phyloP scores from a whole-genome alignment of 164 flowering plant species.

The Nymphaea thermarum region DNA sequence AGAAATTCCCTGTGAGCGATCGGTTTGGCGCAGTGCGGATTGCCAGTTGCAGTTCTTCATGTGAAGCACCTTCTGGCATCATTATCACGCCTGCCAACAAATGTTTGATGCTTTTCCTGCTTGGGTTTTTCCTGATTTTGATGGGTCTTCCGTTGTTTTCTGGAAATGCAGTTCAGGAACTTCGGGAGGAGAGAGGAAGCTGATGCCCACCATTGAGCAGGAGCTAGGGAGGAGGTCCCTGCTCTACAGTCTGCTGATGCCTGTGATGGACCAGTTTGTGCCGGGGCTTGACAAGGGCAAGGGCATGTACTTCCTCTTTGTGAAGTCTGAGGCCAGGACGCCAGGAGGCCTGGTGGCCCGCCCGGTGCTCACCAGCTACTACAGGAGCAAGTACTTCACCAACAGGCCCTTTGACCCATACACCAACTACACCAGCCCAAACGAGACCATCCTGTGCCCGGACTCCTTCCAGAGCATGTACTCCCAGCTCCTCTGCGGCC shows the following conservation, averaged over 20 bases:
- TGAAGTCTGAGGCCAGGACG: constrained; percentile 52
- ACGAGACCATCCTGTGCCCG: constrained; percentile 49
- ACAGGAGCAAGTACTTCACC: constrained; percentile 73
- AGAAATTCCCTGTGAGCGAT: too few species aligned
- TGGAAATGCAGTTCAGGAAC: constrained; percentile 66
- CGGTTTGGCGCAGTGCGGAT: too few species aligned
- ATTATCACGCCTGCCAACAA: not conserved
- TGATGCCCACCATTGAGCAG: constrained; percentile 93
- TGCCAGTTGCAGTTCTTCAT: too few species aligned
- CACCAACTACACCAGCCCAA: constrained; percentile 63
- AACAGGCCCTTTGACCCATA: constrained; percentile 45
- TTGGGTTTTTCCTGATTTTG: not conserved
- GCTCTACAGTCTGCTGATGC: constrained; percentile 85
- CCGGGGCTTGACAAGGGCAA: constrained; percentile 70
- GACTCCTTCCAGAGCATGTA: constrained; percentile 83
- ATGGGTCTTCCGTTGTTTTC: not conserved
- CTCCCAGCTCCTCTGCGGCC: constrained; percentile 65
- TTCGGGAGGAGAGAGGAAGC: constrained; percentile 86
- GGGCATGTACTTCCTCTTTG: constrained; percentile 66
- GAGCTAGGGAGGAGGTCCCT: constrained; percentile 64
- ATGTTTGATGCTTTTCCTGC: not conserved
- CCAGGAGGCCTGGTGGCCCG: constrained; percentile 62
- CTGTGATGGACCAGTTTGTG: constrained; percentile 79
- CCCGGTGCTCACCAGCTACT: constrained; percentile 80
- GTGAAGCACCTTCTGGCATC: not conserved